These are phyloP conservation scores for Xylariomycetidae sp. DNA, from an alignment of 2,329 filamentous ascomycete species.

Conservation along the genomic window DNA sequence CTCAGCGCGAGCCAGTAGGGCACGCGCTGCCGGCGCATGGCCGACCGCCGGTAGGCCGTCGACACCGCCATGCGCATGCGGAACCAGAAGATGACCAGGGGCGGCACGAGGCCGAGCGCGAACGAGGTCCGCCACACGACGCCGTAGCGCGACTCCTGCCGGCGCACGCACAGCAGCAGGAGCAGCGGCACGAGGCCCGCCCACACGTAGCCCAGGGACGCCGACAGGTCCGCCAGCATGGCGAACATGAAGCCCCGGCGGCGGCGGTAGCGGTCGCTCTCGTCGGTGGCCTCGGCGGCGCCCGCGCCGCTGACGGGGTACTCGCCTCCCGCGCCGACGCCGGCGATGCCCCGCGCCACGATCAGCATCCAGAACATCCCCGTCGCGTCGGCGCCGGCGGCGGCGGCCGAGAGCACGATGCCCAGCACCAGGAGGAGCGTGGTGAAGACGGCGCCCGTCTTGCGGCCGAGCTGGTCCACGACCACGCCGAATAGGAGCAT, in stretches of 20 bases:
- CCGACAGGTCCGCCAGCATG: conserved; percentile 47
- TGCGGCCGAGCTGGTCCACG: conserved; percentile 45
- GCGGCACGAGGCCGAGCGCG: conserved; percentile 44
- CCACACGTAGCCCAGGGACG: conserved; percentile 46
- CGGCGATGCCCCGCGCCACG: conserved; percentile 34
- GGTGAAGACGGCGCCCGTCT: conserved; percentile 41
- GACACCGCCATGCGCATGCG: conserved; percentile 47
- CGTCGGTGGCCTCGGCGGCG: conserved; percentile 50
- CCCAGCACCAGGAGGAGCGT: conserved; percentile 43
- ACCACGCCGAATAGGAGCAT: conserved; percentile 49
- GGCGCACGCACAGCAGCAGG: conserved; percentile 43
- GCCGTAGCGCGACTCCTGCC: conserved; percentile 34
- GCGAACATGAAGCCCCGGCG: conserved; percentile 52
- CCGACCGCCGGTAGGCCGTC: conserved; percentile 41
- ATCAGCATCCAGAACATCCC: conserved; percentile 50
- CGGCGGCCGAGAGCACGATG: conserved; percentile 40
- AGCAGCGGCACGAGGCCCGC: conserved; percentile 45
- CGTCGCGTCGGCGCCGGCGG: conserved; percentile 31
- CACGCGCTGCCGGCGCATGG: conserved; percentile 38
- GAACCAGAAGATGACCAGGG: conserved; percentile 48
- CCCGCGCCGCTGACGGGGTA: conserved; percentile 48
- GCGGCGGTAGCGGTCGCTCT: conserved; percentile 37
- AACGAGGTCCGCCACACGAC: conserved; percentile 49
- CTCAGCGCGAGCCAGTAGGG: conserved; percentile 44
- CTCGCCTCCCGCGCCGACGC: conserved; percentile 41